Percentiles rank a stretch among this genome's conserved stretches.
Conservation (phyloP, 805 yeast species). For the Starmera quercuum region DNA sequence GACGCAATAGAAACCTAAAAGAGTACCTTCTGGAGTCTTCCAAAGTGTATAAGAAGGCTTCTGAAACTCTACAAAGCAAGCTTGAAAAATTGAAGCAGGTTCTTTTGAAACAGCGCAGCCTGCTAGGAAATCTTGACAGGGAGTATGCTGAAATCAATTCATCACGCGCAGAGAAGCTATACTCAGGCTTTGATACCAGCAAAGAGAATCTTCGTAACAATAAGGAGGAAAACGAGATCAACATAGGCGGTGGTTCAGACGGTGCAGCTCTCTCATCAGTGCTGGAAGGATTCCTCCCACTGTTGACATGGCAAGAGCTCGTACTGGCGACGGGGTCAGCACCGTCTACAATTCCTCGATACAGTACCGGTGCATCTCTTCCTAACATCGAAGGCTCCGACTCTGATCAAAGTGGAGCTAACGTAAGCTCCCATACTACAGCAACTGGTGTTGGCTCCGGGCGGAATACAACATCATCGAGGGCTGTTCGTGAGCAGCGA, state of each 20-base stretch:
- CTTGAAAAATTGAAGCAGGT: constrained; percentile 25
- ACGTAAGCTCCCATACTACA: constrained; percentile 2
- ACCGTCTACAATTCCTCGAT: constrained; percentile 9
- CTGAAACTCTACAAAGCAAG: constrained; percentile 19
- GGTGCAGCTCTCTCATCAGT: constrained; percentile 7
- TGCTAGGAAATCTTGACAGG: constrained; percentile 18
- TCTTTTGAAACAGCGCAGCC: constrained; percentile 21
- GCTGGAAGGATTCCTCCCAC: constrained; percentile 24
- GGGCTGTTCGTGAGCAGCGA: constrained; percentile 2
- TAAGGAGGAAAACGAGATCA: too few species aligned
- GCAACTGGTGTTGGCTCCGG: constrained; percentile 5
- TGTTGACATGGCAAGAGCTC: constrained; percentile 26
- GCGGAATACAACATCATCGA: constrained; percentile 2
- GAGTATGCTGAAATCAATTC: constrained; percentile 22
- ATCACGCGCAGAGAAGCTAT: constrained; percentile 21
- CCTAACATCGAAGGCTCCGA: constrained; percentile 1
- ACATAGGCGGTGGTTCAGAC: constrained; percentile 10
- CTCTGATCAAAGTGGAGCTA: constrained; percentile 3
- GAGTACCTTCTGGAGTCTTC: constrained; percentile 18
- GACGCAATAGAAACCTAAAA: constrained; percentile 17
- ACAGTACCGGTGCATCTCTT: not conserved
- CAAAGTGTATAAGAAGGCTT: constrained; percentile 19
- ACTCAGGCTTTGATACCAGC: constrained; percentile 17
- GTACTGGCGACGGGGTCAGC: constrained; percentile 19
- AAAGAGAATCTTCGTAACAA: too few species aligned